Percentiles rank a stretch among this genome's conserved stretches.
phyloP scores from a whole-genome alignment of 768 basidiomycete species.

The Auricularia sp. region DNA sequence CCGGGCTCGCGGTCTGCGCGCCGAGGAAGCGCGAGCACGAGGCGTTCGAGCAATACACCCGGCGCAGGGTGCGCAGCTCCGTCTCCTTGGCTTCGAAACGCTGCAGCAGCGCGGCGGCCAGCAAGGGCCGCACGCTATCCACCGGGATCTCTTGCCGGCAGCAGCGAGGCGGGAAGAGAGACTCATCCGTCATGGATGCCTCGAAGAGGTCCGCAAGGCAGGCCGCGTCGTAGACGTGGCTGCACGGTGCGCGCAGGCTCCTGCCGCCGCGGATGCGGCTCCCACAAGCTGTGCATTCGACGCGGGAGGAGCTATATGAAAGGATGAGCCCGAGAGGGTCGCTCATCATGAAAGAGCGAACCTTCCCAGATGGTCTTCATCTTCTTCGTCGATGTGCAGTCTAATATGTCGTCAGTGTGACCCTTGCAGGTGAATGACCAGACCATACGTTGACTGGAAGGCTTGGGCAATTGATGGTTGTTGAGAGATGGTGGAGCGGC shows the following conservation, averaged over 20 bases:
- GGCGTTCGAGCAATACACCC: constrained; percentile 27
- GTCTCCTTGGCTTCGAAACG: constrained; percentile 28
- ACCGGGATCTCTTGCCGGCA: constrained; percentile 30
- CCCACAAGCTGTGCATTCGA: background rate
- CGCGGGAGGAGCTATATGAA: background rate
- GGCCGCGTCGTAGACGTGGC: constrained; percentile 35
- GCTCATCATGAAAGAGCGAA: background rate
- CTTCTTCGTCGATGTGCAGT: background rate
- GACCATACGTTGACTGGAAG: too few species aligned
- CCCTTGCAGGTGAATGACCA: too few species aligned
- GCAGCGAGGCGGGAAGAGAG: constrained; percentile 42
- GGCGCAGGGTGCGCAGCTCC: constrained; percentile 36
- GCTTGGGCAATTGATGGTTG: too few species aligned
- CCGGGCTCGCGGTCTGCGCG: constrained; percentile 23
- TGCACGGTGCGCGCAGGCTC: constrained; percentile 30
- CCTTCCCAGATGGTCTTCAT: background rate
- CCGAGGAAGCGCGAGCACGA: constrained; percentile 39
- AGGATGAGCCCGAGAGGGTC: background rate
- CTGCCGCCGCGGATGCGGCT: background rate
- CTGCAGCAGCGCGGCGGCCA: too few species aligned
- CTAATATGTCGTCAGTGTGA: too few species aligned
- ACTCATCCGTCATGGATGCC: constrained; percentile 36
- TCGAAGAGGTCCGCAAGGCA: constrained; percentile 35
- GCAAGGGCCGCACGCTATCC: constrained; percentile 12
- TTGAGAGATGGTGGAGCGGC: too few species aligned